Conservation (phyloP, 2,329 filamentous ascomycete genomes). For the Zarea fungicola region DNA sequence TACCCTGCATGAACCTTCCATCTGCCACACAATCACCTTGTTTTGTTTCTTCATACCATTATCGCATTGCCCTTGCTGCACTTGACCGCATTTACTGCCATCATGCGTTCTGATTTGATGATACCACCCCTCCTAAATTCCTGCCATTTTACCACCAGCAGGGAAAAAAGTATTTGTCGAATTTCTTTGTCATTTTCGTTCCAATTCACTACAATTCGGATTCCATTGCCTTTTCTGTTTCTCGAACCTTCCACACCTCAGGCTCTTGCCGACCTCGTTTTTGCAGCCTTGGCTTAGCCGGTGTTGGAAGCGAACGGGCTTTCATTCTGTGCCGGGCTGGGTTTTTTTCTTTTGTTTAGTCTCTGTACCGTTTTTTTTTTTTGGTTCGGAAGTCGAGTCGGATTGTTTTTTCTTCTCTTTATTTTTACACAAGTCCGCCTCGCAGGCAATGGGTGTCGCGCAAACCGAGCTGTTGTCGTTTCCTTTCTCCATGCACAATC, state of each 20-base stretch:
- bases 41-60: conserved; percentile 11
- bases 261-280: background rate
- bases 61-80: conserved; percentile 11
- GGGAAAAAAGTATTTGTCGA: conserved; percentile 13
- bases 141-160: conserved; percentile 19
- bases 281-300: background rate
- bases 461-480: conserved; percentile 6
- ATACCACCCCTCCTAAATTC: conserved; percentile 13
- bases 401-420: conserved; percentile 1
- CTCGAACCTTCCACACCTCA: background rate
- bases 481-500: conserved; percentile 28
- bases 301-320: background rate
- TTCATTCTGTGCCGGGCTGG: conserved; percentile 1
- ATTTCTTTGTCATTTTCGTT: background rate
- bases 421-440: conserved; percentile 5
- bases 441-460: conserved; percentile 8
- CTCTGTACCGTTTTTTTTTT: conserved; percentile 1
- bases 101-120: conserved; percentile 15
- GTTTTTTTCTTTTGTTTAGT: conserved; percentile 2
- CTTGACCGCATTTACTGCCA: conserved; percentile 8
- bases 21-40: conserved; percentile 33
- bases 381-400: conserved; percentile 8
- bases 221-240: conserved; percentile 13
- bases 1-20: conserved; percentile 27
- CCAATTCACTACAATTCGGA: conserved; percentile 23